Evolutionary conservation across 2,329 filamentous ascomycete species (phyloP), one percentile per base, ranked within the genome.

Genomic region (Verticillium dahliae): DNA sequence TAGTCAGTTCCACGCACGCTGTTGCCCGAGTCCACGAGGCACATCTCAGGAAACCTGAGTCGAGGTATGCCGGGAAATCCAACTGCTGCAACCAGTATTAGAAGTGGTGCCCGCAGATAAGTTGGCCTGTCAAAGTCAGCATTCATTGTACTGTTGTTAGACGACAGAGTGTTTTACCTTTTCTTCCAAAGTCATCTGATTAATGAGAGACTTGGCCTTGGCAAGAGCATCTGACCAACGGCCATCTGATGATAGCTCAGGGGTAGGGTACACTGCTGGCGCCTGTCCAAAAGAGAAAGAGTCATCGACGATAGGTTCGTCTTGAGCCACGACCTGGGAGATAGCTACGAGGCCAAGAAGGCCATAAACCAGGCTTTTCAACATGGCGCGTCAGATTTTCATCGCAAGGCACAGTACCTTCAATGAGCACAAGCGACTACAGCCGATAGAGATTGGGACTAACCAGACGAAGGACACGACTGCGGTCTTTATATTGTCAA

Each of bases 31-130:
- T 81, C 78, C n/a, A 70, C 72, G 1, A 79, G 68, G 58, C 78
- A 81, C 66, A 80, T 70, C n/a, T 18, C 37, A 4, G n/a, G 60
- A 58, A 81, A 81, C 1, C 69, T 65, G 18, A 80, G 64, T 3
- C 77, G 71, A 14, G 69, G 57, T 7, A 80, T 70, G 7, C 74
- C 67, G 0, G 71, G 67, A 22, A 35, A 81, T 75, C 63, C 73
- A 78, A n/a, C 81, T 81, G 0, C 75, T 73, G 69, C 81, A 84
- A 56, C 80, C 74, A 34, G 76, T 79, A n/a, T 75, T 74, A 3
- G 73, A 85, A 67, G 83, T 80, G 57, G 86, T 82, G 65, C 91
- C 91, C 1, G 89, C 89, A 0, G 90, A 93, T 62, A 95, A 74
- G 68, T 86, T 89, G 70, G 93, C 86, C 78, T 80, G 14, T 27